These are phyloP conservation scores for Powellomyces hirtus DNA, from an alignment of 192 early-diverging fungal genomes.

Conservation along the genomic window DNA sequence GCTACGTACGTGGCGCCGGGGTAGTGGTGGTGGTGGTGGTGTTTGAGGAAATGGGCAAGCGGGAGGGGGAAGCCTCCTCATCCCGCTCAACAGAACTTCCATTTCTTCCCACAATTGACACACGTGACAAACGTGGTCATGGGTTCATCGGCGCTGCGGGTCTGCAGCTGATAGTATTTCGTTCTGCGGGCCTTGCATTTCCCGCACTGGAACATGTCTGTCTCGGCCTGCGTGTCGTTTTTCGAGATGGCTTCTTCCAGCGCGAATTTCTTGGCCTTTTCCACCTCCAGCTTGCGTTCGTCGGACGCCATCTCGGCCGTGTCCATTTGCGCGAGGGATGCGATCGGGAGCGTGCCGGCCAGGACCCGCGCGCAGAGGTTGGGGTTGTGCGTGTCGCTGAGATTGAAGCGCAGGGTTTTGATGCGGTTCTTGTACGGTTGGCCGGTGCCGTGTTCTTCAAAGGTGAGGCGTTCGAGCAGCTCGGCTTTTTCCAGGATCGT, in stretches of 20 bases:
- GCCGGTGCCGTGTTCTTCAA: not conserved
- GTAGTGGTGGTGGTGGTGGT: no score
- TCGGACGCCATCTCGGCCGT: conserved; percentile 93
- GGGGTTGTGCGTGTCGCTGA: conserved; percentile 71
- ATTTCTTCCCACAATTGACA: conserved; percentile 58
- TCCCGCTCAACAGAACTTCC: conserved; percentile 3
- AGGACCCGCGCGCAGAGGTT: conserved; percentile 68
- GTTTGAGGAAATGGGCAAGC: no score
- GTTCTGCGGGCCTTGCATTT: conserved; percentile 85
- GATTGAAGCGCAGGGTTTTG: conserved; percentile 72
- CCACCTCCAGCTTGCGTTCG: conserved; percentile 69
- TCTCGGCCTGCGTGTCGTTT: conserved; percentile 71
- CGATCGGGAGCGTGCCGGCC: conserved; percentile 60
- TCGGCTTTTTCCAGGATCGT: conserved; percentile 31
- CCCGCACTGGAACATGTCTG: conserved; percentile 91
- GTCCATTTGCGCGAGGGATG: conserved; percentile 75
- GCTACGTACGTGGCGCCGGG: no score
- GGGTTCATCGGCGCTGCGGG: conserved; percentile 95
- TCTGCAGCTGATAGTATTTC: conserved; percentile 94
- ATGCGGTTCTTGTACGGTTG: conserved; percentile 69
- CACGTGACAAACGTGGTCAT: conserved; percentile 93
- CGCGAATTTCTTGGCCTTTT: conserved; percentile 68
- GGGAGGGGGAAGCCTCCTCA: no score
- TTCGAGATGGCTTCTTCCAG: conserved; percentile 79
- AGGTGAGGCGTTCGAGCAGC: conserved; percentile 4